Evolutionary conservation across 257 asterid species (phyloP), one percentile per base, ranked within the genome.

Genomic region (Solanum peruvianum): DNA sequence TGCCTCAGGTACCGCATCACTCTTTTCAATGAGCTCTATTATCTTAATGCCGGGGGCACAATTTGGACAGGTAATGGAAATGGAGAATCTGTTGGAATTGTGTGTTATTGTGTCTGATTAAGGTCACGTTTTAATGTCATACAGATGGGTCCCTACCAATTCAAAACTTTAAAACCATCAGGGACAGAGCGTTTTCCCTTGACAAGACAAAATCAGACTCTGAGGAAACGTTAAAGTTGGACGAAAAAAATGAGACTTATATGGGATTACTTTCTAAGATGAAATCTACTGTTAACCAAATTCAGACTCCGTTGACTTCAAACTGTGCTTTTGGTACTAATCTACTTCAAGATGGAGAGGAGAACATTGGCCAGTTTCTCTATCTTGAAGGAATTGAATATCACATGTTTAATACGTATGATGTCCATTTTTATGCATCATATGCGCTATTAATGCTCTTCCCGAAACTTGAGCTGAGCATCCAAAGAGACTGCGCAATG

Each of bases 381-480:
- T 97, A 97, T 92, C 93, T 96, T 33, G 99, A 97, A 91, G 99
- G 99, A 76, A 92, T 96, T 37, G 99, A 97, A 88, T 97, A 97
- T 90, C 98, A 92, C 89, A 96, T 97, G 99, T 95, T 96, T 76
- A 97, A 97, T 87, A 96, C 99, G 18, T 95, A 94, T 52, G 99
- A 95, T 85, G 99, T 96, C 89, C 99, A 97, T 84, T 97, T 97
- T 87, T 97, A 97, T 78, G 92, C 98, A 1, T 97, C 99, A 8
- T 97, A 94, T 71, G 96, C 99, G 23, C 82, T 95, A 39, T 39
- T 86, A 60, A 94, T 92, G 95, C 87, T 97, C 58, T 97, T 95
- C 89, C 99, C 99, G 6, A 91, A 94, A 87, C 94, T 97, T 33
- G 99, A 97, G 90, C 98, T 96, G 86, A 93, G 97, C 93, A 91